Base-by-base conservation (phyloP, 805 yeast species). In the Brettanomyces naardenensis region DNA sequence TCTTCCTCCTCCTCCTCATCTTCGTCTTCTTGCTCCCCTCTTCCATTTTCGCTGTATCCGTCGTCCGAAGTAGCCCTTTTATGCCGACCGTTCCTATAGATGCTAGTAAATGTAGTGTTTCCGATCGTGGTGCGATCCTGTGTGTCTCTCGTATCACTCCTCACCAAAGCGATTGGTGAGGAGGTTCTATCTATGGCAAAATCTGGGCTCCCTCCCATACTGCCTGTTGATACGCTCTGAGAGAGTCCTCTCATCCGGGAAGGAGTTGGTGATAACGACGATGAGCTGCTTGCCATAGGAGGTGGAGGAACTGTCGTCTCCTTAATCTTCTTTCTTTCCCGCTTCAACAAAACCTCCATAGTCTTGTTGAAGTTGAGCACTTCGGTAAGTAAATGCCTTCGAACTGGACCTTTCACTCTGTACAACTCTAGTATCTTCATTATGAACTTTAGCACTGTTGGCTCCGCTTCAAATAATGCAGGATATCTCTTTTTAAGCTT, bases 341-440 rank as follows among this genome's bases (percentile, higher is more conserved):
- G 60, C 50, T 62, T 67, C 26, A 75, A 64, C 36, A 78, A 46
- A 10, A 58, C 57, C 42, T 78, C 85, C 53, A 81, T 58, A 31
- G 77, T 62, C 23, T 63, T 63, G 10, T 69, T 64, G 44, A 71
- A 70, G 38, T 74, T 71, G 45, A 84, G 74, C 37, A 82, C 60
- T 31, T 79, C 89, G 48, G 80, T 70, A 13, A 87, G 62, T 11
- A 58, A 35, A 50, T 78, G 80, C 44, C 75, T 68, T 27, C 95
- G 62, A 15, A 75, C 75, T 4, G 74, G 73, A 37, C 73, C 75
- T 45, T 79, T 73, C 56, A 75, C 83, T 34, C 68, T 70, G 65
- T 60, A 87, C 54, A 56, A 64, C 46, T 66, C 82, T 68, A 68
- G 68, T 49, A 64, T 68, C 38, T 60, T 66, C 58, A 66, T 64